These are phyloP conservation scores for Mortierella sp. DNA, from an alignment of 371 early-diverging fungal genomes.

Conservation along the genomic window DNA sequence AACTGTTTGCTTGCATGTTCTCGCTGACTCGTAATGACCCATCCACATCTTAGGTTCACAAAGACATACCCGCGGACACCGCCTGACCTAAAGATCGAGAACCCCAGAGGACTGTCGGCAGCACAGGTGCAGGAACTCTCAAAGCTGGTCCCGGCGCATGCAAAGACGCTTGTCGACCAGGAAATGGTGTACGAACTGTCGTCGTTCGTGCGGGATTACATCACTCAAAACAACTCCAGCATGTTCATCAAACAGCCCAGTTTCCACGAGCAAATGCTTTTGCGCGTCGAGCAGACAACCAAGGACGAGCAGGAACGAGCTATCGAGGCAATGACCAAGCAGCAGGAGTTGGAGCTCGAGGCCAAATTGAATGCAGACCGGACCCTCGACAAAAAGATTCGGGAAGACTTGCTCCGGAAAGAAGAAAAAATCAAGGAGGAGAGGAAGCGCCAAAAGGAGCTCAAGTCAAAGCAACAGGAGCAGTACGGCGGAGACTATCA, in stretches of 20 bases:
- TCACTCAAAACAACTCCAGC: slow-evolving; percentile 74
- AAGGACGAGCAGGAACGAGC: slow-evolving; percentile 59
- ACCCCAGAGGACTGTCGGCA: slow-evolving; percentile 68
- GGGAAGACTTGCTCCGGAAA: slow-evolving; percentile 61
- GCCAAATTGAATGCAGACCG: slow-evolving; percentile 56
- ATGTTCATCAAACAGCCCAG: slow-evolving; percentile 67
- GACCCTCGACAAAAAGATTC: slow-evolving; percentile 61
- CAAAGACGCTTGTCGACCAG: slow-evolving; percentile 66
- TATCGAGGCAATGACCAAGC: slow-evolving; percentile 47
- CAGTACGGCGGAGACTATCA: slow-evolving; percentile 41
- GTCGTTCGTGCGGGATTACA: slow-evolving; percentile 71
- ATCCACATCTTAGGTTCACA: slow-evolving; percentile 62
- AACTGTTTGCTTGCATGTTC: neutral
- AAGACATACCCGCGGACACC: slow-evolving; percentile 78
- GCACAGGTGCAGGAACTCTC: slow-evolving; percentile 63
- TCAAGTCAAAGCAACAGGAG: slow-evolving; percentile 49
- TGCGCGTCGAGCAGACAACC: slow-evolving; percentile 68
- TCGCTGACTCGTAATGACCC: neutral
- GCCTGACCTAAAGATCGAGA: slow-evolving; percentile 74
- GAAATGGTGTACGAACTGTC: slow-evolving; percentile 87
- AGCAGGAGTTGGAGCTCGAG: slow-evolving; percentile 59
- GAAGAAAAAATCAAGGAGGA: slow-evolving; percentile 72
- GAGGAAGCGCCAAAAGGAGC: slow-evolving; percentile 54
- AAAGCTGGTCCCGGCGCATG: slow-evolving; percentile 60
- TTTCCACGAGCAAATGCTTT: slow-evolving; percentile 73